Evolutionary conservation across 768 basidiomycete species (phyloP).

Genomic region (Lepiota brunneoincarnata): DNA sequence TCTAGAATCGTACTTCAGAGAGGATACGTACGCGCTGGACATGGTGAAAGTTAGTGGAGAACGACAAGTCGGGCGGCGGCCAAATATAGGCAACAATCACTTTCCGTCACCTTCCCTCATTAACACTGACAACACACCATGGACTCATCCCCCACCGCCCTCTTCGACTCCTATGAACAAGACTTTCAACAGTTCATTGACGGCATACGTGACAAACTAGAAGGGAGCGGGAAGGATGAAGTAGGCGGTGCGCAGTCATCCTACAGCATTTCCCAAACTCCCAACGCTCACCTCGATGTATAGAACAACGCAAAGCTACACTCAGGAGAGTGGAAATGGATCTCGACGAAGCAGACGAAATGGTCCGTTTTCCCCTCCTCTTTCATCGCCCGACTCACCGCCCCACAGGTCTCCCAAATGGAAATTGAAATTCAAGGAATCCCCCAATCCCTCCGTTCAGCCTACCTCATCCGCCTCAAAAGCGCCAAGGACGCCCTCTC

Average conservation of each 20-base stretch:
- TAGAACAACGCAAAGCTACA: slow-evolving; percentile 80
- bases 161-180: slow-evolving; percentile 91
- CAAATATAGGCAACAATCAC: neutral
- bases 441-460: slow-evolving; percentile 76
- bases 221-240: slow-evolving; percentile 55
- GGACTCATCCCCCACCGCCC: slow-evolving; percentile 80
- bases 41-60: slow-evolving; percentile 13
- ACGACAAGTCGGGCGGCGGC: neutral
- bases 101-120: slow-evolving; percentile 8
- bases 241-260: slow-evolving; percentile 57
- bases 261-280: neutral
- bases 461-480: slow-evolving; percentile 74
- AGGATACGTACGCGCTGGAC: slow-evolving; percentile 39
- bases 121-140: slow-evolving; percentile 34
- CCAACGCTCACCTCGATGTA: neutral
- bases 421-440: slow-evolving; percentile 97
- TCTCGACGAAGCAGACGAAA: slow-evolving; percentile 97
- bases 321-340: slow-evolving; percentile 90
- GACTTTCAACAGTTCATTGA: slow-evolving; percentile 85
- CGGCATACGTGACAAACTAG: slow-evolving; percentile 75
- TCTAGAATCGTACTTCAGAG: neutral
- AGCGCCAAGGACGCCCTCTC: slow-evolving; percentile 73
- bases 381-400: neutral
- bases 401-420: slow-evolving; percentile 90
- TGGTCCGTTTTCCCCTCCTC: slow-evolving; percentile 49